phyloP scores from a whole-genome alignment of 352 stramenopile genomes.

The Blastocystis sp. region DNA sequence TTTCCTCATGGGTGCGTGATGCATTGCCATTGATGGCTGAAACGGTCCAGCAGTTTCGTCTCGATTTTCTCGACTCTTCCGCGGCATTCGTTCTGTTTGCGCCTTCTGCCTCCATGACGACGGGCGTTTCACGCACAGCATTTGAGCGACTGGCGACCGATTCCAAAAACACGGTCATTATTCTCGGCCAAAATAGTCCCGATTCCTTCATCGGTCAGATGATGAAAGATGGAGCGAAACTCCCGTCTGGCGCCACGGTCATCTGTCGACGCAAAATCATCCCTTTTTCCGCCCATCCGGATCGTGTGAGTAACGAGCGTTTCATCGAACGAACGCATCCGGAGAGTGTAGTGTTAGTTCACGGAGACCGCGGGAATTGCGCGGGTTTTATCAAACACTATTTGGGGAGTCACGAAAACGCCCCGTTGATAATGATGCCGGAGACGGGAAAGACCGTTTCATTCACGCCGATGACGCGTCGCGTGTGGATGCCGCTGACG shows the following conservation, averaged over 20 bases:
- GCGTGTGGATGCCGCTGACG: neutral
- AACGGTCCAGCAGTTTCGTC: neutral
- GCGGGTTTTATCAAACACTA: conserved; percentile 8
- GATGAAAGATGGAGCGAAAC: conserved; percentile 16
- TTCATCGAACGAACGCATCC: neutral
- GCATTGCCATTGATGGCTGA: neutral
- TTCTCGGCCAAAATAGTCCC: neutral
- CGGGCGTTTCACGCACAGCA: conserved; percentile 2
- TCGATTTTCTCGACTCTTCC: neutral
- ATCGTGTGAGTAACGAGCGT: neutral
- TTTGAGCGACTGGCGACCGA: neutral
- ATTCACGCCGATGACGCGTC: neutral
- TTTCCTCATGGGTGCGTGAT: conserved; percentile 6
- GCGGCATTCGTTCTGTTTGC: neutral
- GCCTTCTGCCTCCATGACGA: neutral
- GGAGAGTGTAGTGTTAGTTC: conserved; percentile 14
- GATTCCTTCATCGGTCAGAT: conserved; percentile 18
- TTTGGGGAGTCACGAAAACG: neutral
- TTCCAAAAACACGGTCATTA: conserved; percentile 12
- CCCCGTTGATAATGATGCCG: neutral
- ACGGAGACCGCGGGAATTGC: conserved; percentile 20
- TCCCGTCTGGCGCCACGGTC: neutral
- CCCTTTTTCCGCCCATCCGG: conserved; percentile 38
- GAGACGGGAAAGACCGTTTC: neutral
- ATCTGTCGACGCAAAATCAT: neutral